These are phyloP conservation scores for Verticillium alfalfae DNA, from an alignment of 2,329 filamentous ascomycete genomes.

Conservation along the genomic window DNA sequence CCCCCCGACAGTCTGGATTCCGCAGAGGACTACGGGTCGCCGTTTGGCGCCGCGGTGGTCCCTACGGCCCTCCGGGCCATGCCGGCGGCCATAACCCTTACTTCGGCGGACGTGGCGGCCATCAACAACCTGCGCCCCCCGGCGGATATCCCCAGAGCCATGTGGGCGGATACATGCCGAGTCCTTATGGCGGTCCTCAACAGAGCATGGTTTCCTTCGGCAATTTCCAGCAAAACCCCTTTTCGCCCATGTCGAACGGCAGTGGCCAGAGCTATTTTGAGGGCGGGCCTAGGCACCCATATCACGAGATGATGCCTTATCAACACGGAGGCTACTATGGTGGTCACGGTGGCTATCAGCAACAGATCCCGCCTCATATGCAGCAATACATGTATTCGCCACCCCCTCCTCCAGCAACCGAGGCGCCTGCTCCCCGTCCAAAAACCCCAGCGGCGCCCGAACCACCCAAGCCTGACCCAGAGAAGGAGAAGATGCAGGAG, in stretches of 20 bases:
- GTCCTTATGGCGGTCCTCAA: slow-evolving; percentile 22
- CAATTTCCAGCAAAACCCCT: slow-evolving; percentile 33
- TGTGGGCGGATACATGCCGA: slow-evolving; percentile 34
- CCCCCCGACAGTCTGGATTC: slow-evolving; percentile 60
- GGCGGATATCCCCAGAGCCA: slow-evolving; percentile 42
- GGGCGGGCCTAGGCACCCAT: slow-evolving; percentile 29
- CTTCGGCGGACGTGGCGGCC: slow-evolving; percentile 18
- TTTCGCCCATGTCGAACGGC: slow-evolving; percentile 32
- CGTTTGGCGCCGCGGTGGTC: not conserved
- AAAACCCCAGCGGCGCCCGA: slow-evolving; percentile 36
- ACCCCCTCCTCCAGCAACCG: slow-evolving; percentile 35
- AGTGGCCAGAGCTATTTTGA: slow-evolving; percentile 35
- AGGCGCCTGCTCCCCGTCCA: slow-evolving; percentile 25
- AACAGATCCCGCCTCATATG: slow-evolving; percentile 25
- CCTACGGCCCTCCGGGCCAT: slow-evolving; percentile 31
- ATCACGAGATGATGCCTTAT: slow-evolving; percentile 46
- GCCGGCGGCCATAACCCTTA: slow-evolving; percentile 20
- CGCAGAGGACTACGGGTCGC: slow-evolving; percentile 52
- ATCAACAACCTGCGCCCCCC: slow-evolving; percentile 12
- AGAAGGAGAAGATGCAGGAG: slow-evolving; percentile 57
- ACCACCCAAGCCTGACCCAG: slow-evolving; percentile 38
- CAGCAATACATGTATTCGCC: slow-evolving; percentile 32
- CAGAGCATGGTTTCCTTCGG: slow-evolving; percentile 44
- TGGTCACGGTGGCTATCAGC: slow-evolving; percentile 18
- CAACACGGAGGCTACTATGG: slow-evolving; percentile 27